Conservation (phyloP, 75 land plant genomes). For the Selaginella tamariscina region DNA sequence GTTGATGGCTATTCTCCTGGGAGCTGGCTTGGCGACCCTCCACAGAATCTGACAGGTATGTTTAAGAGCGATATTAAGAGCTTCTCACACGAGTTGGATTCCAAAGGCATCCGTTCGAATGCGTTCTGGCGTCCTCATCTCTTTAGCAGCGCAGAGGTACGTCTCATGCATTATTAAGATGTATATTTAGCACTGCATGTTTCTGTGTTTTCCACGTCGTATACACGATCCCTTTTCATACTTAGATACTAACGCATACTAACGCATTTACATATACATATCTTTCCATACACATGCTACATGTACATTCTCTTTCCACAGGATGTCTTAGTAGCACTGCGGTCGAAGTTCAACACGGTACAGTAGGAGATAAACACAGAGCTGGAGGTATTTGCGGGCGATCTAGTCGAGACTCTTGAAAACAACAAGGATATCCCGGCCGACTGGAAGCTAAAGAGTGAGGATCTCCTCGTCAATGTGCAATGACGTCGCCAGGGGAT, state of each 20-base stretch:
- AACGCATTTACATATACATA: too few species aligned
- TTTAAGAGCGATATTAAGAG: constrained; percentile 66
- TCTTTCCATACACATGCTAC: too few species aligned
- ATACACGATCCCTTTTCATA: too few species aligned
- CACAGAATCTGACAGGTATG: constrained; percentile 22
- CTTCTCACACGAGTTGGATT: constrained; percentile 91
- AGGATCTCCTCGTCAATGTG: constrained; percentile 83
- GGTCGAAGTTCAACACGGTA: constrained; percentile 78
- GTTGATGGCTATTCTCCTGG: constrained; percentile 18
- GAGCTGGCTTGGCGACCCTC: constrained; percentile 29
- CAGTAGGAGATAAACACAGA: constrained; percentile 95
- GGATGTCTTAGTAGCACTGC: constrained; percentile 67
- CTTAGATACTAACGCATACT: too few species aligned
- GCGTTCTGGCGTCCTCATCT: constrained; percentile 79
- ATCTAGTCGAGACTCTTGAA: constrained; percentile 78
- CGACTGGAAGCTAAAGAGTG: constrained; percentile 81
- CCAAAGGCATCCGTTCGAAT: constrained; percentile 75
- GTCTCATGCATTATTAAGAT: constrained; percentile 5
- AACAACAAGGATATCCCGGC: constrained; percentile 59
- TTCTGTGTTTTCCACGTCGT: constrained; percentile 1
- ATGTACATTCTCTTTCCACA: constrained; percentile 15
- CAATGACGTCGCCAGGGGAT: constrained; percentile 56
- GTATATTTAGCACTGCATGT: neutral
- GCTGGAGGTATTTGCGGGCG: constrained; percentile 80
- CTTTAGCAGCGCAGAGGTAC: constrained; percentile 65